phyloP scores from a whole-genome alignment of 345 rosid genomes.

The Moricandia moricandioides region DNA sequence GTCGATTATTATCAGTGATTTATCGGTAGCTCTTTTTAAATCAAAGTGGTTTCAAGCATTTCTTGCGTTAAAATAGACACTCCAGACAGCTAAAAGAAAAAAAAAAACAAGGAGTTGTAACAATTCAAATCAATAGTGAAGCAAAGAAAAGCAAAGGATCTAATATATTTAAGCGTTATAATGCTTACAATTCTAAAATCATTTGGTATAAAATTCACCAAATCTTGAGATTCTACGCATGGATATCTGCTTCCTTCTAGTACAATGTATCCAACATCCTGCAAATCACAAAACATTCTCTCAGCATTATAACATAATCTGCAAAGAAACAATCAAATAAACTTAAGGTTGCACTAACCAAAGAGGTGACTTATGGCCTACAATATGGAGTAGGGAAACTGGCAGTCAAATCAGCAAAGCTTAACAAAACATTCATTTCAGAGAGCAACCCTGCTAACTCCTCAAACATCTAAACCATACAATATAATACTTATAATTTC shows the following conservation, averaged over 20 bases:
- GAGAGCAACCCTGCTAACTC: slow-evolving; percentile 57
- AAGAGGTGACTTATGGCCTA: slow-evolving; percentile 77
- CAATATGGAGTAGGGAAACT: slow-evolving; percentile 83
- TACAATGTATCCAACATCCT: slow-evolving; percentile 60
- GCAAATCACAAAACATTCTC: too few relatives aligned
- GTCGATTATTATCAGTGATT: slow-evolving; percentile 86
- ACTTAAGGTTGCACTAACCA: slow-evolving; percentile 45
- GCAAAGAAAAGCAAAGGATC: slow-evolving; percentile 32
- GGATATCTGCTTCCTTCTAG: slow-evolving; percentile 96
- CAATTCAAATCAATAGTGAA: background rate
- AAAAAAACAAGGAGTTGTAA: too few relatives aligned
- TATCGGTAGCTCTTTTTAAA: slow-evolving; percentile 79
- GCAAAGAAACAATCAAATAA: too few relatives aligned
- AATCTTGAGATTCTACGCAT: slow-evolving; percentile 97
- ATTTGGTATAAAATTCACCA: slow-evolving; percentile 99
- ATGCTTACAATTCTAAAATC: slow-evolving; percentile 91
- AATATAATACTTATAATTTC: too few relatives aligned
- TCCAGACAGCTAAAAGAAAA: too few relatives aligned
- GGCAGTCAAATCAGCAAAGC: slow-evolving; percentile 81
- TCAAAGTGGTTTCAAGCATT: too few relatives aligned
- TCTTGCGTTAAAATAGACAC: too few relatives aligned
- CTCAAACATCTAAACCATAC: too few relatives aligned
- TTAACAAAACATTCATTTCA: slow-evolving; percentile 85
- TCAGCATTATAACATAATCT: too few relatives aligned
- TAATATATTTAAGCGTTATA: too few relatives aligned